Percentiles rank a stretch among this genome's conserved stretches.
Evolutionary conservation across 768 basidiomycete species (phyloP).

Genomic region (Boletus coccyginus): DNA sequence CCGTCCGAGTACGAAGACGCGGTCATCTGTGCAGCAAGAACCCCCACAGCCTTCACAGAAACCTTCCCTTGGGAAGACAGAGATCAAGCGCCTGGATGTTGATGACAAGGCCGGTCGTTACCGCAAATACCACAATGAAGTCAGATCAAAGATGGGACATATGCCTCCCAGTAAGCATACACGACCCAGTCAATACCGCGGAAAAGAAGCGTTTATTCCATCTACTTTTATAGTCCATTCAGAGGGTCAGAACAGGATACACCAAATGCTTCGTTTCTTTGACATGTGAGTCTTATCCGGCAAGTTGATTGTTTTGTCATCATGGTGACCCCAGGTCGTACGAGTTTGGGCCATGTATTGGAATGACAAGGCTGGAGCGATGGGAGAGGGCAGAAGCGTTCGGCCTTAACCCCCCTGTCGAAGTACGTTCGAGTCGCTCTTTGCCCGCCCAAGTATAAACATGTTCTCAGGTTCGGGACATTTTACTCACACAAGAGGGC

Average conservation of each 20-base stretch:
- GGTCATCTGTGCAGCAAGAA: slow-evolving; percentile 1
- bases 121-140: slow-evolving; percentile 46
- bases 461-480: not conserved
- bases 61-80: slow-evolving; percentile 6
- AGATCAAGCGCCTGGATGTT: slow-evolving; percentile 35
- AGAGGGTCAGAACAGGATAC: slow-evolving; percentile 56
- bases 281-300: slow-evolving; percentile 52
- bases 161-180: slow-evolving; percentile 55
- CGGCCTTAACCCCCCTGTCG: slow-evolving; percentile 75
- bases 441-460: not conserved
- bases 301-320: not conserved
- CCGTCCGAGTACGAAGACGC: slow-evolving; percentile 25
- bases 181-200: not conserved
- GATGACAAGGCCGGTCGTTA: slow-evolving; percentile 52
- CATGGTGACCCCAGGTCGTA: slow-evolving; percentile 50
- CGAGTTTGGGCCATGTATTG: slow-evolving; percentile 78
- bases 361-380: slow-evolving; percentile 76
- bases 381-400: slow-evolving; percentile 83
- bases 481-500: slow-evolving; percentile 45
- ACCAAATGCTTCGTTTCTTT: slow-evolving; percentile 76
- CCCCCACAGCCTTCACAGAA: not conserved
- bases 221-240: slow-evolving; percentile 53
- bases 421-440: slow-evolving; percentile 44
- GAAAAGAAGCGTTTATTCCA: not conserved
- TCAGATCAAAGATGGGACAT: slow-evolving; percentile 52